Evolutionary conservation across 208 protist species (phyloP).

Genomic region (Trypanosomatidae sp.): DNA sequence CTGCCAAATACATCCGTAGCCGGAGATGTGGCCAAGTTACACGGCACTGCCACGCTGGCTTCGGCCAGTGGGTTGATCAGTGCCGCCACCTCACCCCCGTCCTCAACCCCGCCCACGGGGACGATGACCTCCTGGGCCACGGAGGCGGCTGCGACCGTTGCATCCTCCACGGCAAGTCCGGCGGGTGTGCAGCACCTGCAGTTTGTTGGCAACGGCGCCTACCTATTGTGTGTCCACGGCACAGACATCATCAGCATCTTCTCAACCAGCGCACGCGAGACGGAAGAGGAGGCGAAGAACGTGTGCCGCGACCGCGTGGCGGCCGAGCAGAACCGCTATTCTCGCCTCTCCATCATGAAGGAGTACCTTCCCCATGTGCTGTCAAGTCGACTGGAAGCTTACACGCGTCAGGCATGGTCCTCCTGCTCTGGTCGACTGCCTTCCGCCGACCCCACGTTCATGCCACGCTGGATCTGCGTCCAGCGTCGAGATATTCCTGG

Average conservation of each 20-base stretch:
- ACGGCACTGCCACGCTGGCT: not conserved
- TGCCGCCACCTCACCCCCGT: not conserved
- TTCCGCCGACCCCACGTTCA: conserved; percentile 32
- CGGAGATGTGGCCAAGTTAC: not conserved
- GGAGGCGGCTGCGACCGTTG: conserved; percentile 10
- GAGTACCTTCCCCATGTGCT: conserved; percentile 16
- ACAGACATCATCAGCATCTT: conserved; percentile 32
- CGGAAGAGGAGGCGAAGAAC: conserved; percentile 23
- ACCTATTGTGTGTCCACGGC: conserved; percentile 34
- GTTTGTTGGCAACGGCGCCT: conserved; percentile 33
- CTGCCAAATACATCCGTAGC: not conserved
- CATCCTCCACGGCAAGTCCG: not conserved
- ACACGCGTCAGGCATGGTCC: conserved; percentile 58
- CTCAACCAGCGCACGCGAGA: conserved; percentile 25
- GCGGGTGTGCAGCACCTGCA: conserved; percentile 36
- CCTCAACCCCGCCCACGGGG: not conserved
- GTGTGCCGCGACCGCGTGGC: conserved; percentile 24
- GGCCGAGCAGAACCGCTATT: conserved; percentile 35
- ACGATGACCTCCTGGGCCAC: conserved; percentile 19
- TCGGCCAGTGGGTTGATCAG: not conserved
- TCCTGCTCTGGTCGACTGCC: conserved; percentile 53
- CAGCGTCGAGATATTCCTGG: conserved; percentile 21
- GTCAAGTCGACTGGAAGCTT: conserved; percentile 23
- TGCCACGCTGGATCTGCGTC: conserved; percentile 49
- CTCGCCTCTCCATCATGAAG: conserved; percentile 24